These are phyloP conservation scores for Saccharomycopsis capsularis DNA, from an alignment of 805 yeast species.

Conservation along the genomic window DNA sequence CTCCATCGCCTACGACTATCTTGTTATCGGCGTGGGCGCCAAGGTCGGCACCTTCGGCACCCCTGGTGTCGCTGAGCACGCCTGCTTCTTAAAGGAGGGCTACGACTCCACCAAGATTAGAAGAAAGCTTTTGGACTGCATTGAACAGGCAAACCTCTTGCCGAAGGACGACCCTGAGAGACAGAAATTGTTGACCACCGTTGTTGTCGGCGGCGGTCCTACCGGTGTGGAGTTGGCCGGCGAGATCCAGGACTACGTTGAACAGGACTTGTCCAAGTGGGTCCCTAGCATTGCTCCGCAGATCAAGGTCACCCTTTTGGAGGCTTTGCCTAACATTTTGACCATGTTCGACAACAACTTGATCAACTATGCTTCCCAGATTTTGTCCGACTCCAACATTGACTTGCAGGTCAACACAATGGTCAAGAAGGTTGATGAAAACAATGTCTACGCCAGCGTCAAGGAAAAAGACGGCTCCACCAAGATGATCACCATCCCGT, in stretches of 20 bases:
- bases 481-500: conserved; percentile 57
- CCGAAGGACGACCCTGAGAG: conserved; percentile 71
- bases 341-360: conserved; percentile 63
- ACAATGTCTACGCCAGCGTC: conserved; percentile 60
- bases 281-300: conserved; percentile 81
- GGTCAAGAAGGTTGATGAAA: conserved; percentile 78
- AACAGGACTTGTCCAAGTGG: conserved; percentile 84
- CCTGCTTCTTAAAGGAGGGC: conserved; percentile 84
- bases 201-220: conserved; percentile 88
- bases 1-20: conserved; percentile 62
- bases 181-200: conserved; percentile 75
- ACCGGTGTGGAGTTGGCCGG: conserved; percentile 81
- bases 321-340: conserved; percentile 86
- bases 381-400: conserved; percentile 62
- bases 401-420: conserved; percentile 75
- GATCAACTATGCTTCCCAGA: conserved; percentile 72
- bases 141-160: conserved; percentile 81
- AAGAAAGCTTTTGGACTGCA: conserved; percentile 72
- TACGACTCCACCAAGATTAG: conserved; percentile 82
- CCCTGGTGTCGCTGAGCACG: conserved; percentile 87
- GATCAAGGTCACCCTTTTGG: conserved; percentile 77
- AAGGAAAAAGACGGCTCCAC: conserved; percentile 56
- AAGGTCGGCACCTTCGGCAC: conserved; percentile 91
- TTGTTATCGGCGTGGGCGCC: conserved; percentile 92
- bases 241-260: conserved; percentile 88